A percentile compares a stretch with the other conserved stretches of the same genome.
Conservation (phyloP, 2,329 filamentous ascomycete species). For the Sporothrix inflata region DNA sequence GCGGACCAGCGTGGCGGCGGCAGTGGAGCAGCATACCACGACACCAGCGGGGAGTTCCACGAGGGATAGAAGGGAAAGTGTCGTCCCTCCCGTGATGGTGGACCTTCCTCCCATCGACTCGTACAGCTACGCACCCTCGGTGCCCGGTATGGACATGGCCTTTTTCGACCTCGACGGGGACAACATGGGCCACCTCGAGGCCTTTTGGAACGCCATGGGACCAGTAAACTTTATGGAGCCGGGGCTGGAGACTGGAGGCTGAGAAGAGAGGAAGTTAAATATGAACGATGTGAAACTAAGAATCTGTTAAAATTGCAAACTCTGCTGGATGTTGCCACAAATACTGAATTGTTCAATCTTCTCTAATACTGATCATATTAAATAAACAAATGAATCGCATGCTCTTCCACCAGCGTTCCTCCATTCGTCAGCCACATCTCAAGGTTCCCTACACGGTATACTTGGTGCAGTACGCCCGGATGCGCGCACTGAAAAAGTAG, state of each 20-base stretch:
- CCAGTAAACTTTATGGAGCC: background rate
- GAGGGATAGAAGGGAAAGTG: background rate
- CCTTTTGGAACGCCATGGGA: constrained; percentile 7
- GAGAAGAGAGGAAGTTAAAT: no score
- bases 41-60: background rate
- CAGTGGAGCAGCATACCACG: background rate
- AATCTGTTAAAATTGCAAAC: no score
- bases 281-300: no score
- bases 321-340: no score
- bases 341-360: no score
- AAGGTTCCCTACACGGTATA: background rate
- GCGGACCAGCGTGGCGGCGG: background rate
- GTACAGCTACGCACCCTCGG: background rate
- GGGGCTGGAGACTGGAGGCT: background rate
- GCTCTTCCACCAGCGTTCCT: background rate
- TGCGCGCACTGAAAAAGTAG: constrained; percentile 6
- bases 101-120: background rate
- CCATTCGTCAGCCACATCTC: no score
- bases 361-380: no score
- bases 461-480: constrained; percentile 12
- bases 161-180: background rate
- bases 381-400: background rate
- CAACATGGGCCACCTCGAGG: background rate
- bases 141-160: background rate
- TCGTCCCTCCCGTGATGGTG: background rate